Base-by-base conservation (phyloP, 1,139 yeast genomes). In the Neolecta irregularis region DNA sequence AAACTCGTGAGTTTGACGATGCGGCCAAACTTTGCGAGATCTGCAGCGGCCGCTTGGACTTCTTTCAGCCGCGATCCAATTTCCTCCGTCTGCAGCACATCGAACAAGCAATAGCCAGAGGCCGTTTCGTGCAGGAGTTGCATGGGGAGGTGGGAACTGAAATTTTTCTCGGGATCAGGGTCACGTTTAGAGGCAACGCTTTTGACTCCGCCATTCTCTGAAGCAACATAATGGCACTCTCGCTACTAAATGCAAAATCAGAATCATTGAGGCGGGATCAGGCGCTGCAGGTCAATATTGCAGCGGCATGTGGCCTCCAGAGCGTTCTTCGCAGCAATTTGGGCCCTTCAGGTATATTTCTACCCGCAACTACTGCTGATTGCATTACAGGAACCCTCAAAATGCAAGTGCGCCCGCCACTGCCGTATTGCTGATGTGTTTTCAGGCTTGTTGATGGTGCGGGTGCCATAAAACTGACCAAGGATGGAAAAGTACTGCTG, bases 111-210 rank as follows among this genome's bases (percentile, higher is more conserved):
- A 60, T 88, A 88, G 48, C 99, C 99, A 39, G 98, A 83, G 44
- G 98, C 94, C 67, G 88, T 96, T 68, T 88, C 99, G 59, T 78
- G 88, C 55, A 88, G 77, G 60, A 88, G 74, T 64, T 74, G 88
- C 62, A 88, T 94, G 60, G 83, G 70, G 52, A 39, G 40, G 23
- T 26, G 21, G 8, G 33, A 26, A n/a, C n/a, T n/a, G n/a, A n/a
- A n/a, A n/a, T n/a, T n/a, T n/a, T n/a, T n/a, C n/a, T n/a, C n/a
- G n/a, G n/a, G n/a, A n/a, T n/a, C n/a, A n/a, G n/a, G n/a, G 8
- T 9, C 26, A 24, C 26, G 26, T 24, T 7, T 7, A 8, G 17
- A 25, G 11, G 13, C 18, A 4, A 2, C 16, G 16, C 29, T 8
- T 25, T 9, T 25, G 4, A 25, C n/a, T 25, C 11, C 4, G 8